Percentiles rank a stretch among this genome's conserved stretches.
These are phyloP conservation scores for Nelumbo lutea DNA, from an alignment of 164 flowering plant genomes.

Conservation along the genomic window DNA sequence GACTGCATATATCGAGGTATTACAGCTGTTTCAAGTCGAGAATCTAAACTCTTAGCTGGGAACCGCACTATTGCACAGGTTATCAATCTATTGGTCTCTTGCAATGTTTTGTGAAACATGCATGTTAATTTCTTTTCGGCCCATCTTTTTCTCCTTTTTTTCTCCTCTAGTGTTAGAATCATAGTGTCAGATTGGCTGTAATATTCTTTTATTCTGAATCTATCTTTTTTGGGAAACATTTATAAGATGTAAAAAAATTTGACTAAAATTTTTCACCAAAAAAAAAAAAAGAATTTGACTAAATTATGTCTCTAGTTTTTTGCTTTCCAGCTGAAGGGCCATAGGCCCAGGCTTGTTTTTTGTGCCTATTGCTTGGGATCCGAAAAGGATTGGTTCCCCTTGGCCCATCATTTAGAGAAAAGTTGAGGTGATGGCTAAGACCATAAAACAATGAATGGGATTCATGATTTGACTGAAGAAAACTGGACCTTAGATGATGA, in stretches of 20 bases:
- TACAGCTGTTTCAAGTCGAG: conserved; percentile 86
- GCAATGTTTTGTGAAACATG: not conserved
- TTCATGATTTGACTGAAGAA: not conserved
- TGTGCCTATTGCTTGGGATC: not conserved
- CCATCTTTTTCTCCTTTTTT: not conserved
- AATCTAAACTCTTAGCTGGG: conserved; percentile 89
- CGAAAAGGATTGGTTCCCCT: not conserved
- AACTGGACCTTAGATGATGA: no score
- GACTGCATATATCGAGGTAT: conserved; percentile 84
- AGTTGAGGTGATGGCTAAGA: not conserved
- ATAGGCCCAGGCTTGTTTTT: not conserved
- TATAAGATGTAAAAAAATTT: no score
- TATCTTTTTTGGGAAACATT: no score
- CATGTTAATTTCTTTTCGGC: not conserved
- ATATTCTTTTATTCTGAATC: no score
- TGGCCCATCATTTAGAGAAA: not conserved
- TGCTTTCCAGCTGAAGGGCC: not conserved
- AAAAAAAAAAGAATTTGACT: not conserved
- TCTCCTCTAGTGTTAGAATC: not conserved
- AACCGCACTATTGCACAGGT: conserved; percentile 92
- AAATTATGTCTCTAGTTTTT: not conserved
- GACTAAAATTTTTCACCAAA: not conserved
- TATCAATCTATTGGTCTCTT: conserved; percentile 2
- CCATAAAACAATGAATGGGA: not conserved
- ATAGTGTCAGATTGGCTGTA: no score